A percentile compares a stretch with the other conserved stretches of the same genome.
Evolutionary conservation across 179 eudicot species (phyloP).

Genomic region (Camellia oleifera): DNA sequence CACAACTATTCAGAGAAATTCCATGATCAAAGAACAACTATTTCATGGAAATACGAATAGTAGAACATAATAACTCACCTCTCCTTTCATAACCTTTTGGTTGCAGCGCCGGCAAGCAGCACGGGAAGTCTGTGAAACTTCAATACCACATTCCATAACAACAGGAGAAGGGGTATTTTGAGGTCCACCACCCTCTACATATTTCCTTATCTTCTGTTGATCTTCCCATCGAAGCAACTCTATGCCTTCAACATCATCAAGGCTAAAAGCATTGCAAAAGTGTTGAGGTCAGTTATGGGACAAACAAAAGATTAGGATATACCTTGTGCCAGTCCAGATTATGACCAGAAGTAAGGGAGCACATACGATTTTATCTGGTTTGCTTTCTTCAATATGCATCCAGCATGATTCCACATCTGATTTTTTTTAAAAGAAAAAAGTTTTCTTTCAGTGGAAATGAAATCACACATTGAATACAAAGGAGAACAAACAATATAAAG

Average conservation of each 20-base stretch:
- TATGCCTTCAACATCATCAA: constrained; percentile 81
- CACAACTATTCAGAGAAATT: not conserved
- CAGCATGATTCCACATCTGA: constrained; percentile 98
- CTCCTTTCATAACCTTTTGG: constrained; percentile 82
- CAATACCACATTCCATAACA: constrained; percentile 53
- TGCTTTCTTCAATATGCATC: constrained; percentile 74
- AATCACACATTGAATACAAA: not conserved
- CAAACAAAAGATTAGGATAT: constrained; percentile 15
- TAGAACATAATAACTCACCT: constrained; percentile 37
- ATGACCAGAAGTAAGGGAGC: not conserved
- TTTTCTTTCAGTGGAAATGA: not conserved
- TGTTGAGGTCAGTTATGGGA: constrained; percentile 11
- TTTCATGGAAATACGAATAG: not conserved
- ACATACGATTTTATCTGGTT: constrained; percentile 91
- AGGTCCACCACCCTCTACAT: constrained; percentile 57
- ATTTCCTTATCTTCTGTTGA: constrained; percentile 79
- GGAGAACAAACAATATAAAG: not conserved
- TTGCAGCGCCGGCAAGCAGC: constrained; percentile 78
- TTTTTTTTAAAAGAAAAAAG: not conserved
- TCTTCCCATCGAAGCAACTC: constrained; percentile 96
- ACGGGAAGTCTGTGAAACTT: constrained; percentile 78
- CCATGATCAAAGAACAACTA: not conserved
- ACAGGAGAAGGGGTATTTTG: constrained; percentile 29
- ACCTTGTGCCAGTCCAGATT: not conserved
- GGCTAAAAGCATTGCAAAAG: constrained; percentile 32